phyloP scores from a whole-genome alignment of 2,329 filamentous ascomycete species.

The Ophiostoma novo-ulmi region DNA sequence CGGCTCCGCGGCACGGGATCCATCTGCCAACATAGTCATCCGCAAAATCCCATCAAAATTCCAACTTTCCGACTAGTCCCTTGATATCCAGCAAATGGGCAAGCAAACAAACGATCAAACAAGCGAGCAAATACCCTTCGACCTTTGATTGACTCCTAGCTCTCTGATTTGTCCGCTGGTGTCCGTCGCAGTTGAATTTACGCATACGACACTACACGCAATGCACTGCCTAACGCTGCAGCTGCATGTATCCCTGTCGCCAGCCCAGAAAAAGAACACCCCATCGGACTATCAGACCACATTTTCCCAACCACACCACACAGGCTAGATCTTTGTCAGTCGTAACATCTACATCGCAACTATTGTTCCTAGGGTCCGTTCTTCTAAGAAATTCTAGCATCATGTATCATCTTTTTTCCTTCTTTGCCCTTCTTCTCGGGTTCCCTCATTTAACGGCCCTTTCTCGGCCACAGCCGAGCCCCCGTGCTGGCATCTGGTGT shows the following conservation, averaged over 20 bases:
- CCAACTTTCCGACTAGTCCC: conserved; percentile 3
- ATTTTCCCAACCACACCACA: conserved; percentile 23
- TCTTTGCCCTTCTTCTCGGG: background rate
- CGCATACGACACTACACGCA: background rate
- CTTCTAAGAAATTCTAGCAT: background rate
- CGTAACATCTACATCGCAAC: background rate
- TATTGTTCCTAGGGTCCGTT: too few relatives aligned
- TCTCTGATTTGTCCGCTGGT: background rate
- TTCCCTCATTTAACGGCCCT: conserved; percentile 17
- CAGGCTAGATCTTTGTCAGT: conserved; percentile 10
- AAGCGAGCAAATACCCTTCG: background rate
- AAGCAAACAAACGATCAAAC: background rate
- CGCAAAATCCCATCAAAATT: background rate
- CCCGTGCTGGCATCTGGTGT: background rate
- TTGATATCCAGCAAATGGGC: background rate
- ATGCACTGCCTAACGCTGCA: background rate
- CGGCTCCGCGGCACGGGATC: background rate
- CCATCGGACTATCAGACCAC: conserved; percentile 26
- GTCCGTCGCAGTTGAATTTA: background rate
- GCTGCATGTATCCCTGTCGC: conserved; percentile 8
- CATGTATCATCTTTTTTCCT: background rate
- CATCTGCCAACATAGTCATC: background rate
- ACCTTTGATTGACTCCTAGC: background rate
- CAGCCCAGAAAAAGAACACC: conserved; percentile 10
- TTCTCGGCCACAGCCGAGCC: conserved; percentile 20